Evolutionary conservation across 2,329 filamentous ascomycete species (phyloP).

Genomic region (Xylaria sp.): DNA sequence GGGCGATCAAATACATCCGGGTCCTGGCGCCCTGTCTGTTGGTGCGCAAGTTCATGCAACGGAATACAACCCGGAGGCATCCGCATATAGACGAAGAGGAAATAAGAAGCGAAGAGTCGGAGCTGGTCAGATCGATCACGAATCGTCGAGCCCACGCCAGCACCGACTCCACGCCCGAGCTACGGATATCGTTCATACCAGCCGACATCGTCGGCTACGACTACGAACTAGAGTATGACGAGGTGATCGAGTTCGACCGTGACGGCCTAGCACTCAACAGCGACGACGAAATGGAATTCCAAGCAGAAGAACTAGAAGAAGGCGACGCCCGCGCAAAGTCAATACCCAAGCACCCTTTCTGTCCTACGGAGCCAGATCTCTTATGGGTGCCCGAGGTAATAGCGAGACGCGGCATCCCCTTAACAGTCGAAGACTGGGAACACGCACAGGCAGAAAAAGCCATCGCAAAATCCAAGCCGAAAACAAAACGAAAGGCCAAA

Average conservation of each 20-base stretch:
- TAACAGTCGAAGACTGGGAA: conserved; percentile 62
- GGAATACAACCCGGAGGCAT: conserved; percentile 32
- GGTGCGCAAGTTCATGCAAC: conserved; percentile 49
- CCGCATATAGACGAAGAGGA: conserved; percentile 30
- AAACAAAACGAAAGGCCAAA: conserved; percentile 22
- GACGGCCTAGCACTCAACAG: conserved; percentile 56
- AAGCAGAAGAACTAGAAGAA: background rate
- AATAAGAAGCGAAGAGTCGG: conserved; percentile 42
- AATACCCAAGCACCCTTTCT: conserved; percentile 39
- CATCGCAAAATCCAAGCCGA: conserved; percentile 23
- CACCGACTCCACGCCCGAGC: conserved; percentile 69
- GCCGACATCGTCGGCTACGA: conserved; percentile 72
- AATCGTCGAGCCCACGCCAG: conserved; percentile 63
- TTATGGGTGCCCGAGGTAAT: conserved; percentile 64
- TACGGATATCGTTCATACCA: conserved; percentile 74
- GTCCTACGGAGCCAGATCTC: conserved; percentile 60
- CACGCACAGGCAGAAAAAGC: conserved; percentile 33
- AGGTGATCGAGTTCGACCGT: conserved; percentile 46
- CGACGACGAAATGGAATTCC: conserved; percentile 56
- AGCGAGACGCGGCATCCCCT: conserved; percentile 58
- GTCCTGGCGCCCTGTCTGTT: conserved; percentile 74
- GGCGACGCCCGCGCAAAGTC: too few species aligned
- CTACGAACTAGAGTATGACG: conserved; percentile 65
- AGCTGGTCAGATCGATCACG: conserved; percentile 61
- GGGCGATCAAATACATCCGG: conserved; percentile 78